These are phyloP conservation scores for Sedum album DNA, from an alignment of 164 flowering plant species.

Conservation along the genomic window DNA sequence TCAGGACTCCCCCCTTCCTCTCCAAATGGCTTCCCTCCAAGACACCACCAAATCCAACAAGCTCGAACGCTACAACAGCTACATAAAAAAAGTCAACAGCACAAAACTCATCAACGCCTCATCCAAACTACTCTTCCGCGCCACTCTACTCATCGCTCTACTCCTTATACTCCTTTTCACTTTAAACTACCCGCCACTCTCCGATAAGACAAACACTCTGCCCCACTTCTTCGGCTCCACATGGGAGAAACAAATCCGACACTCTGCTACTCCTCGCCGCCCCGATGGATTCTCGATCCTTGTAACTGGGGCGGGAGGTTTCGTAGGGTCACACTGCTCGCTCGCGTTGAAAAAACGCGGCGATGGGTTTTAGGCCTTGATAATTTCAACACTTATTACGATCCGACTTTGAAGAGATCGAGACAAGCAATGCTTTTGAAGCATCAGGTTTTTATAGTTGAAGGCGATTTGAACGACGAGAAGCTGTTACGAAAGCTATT, in stretches of 20 bases:
- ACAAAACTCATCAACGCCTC: conserved; percentile 67
- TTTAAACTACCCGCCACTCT: conserved; percentile 47
- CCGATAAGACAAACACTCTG: conserved; percentile 14
- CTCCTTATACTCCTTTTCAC: conserved; percentile 63
- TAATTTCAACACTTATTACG: conserved; percentile 81
- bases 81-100: conserved; percentile 58
- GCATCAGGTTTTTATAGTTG: conserved; percentile 63
- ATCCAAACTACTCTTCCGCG: conserved; percentile 71
- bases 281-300: conserved; percentile 34
- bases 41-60: conserved; percentile 27
- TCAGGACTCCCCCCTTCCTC: neutral
- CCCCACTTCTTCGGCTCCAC: conserved; percentile 21
- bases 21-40: neutral
- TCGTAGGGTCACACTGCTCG: conserved; percentile 42
- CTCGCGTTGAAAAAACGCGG: conserved; percentile 78
- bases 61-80: conserved; percentile 78
- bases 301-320: conserved; percentile 44
- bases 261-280: conserved; percentile 35
- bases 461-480: conserved; percentile 67
- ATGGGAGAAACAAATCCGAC: conserved; percentile 46
- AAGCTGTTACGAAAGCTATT: conserved; percentile 50
- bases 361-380: conserved; percentile 89
- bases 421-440: conserved; percentile 41
- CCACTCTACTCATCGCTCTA: conserved; percentile 59
- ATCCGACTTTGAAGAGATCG: conserved; percentile 62